Base-by-base conservation (phyloP, 768 basidiomycete species). In the Dioszegia aurantiaca region DNA sequence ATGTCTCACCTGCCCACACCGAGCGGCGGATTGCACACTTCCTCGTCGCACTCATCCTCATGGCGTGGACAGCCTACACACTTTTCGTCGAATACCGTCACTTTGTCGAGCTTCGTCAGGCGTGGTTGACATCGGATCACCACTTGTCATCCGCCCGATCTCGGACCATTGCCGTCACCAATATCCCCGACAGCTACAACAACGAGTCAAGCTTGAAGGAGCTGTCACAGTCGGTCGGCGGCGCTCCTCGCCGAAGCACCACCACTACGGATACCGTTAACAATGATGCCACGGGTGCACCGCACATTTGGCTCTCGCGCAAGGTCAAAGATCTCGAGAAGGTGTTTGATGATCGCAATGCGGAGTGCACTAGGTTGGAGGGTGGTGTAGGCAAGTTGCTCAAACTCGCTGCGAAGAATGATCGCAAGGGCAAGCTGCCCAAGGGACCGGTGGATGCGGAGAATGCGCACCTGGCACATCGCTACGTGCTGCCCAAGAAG, bases 361-460 rank as follows among this genome's bases (percentile, higher is more conserved):
- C 71, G 26, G 77, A 77, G 44, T 72, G 71, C 57, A 47, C 66
- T 26, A 59, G 74, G 49, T 65, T 78, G 42, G 77, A 78, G 56
- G 72, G 69, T 39, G 77, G 74, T 21, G 74, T 71, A 16, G 65
- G 60, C 41, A 74, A 75, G 43, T 61, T 78, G 27, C 55, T 71
- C 53, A 68, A 72, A 51, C 63, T 72, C 19, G 76, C 69, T 10
- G 63, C 62, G 53, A 77, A 78, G 75, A 77, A 77, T 55, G 57
- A 73, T 27, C 56, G 54, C 14, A 78, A 78, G 65, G 69, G 66
- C 28, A 77, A 78, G 64, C 71, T 74, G 21, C 74, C 77, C 2
- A 63, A 70, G 55, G 72, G 69, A 36, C 61, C 58, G 36, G 60
- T 68, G 53, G 72, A 72, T 45, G 58, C 70, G 23, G 69, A 74